Evolutionary conservation across 257 asterid genomes (phyloP).

Genomic region (Solanum tarapatanum): DNA sequence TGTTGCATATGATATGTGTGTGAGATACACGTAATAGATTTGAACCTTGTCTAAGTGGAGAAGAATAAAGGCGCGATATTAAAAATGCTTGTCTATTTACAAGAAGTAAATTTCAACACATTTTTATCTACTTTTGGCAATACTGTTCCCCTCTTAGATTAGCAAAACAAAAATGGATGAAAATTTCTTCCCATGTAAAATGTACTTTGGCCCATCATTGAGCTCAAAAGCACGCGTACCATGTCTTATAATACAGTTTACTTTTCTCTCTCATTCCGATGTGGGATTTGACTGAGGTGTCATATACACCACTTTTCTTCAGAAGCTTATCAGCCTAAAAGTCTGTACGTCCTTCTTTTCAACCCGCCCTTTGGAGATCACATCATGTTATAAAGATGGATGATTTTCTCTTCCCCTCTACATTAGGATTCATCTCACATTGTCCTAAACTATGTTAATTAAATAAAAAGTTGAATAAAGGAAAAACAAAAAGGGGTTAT

Average conservation of each 20-base stretch:
- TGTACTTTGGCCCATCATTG: neutral
- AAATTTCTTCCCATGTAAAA: neutral
- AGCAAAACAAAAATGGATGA: constrained; percentile 8
- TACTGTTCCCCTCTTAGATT: neutral
- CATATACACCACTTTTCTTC: neutral
- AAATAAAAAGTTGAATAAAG: neutral
- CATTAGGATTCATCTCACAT: neutral
- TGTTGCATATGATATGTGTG: neutral
- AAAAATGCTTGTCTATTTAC: neutral
- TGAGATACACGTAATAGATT: neutral
- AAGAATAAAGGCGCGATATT: neutral
- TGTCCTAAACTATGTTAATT: constrained; percentile 4
- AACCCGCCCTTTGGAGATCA: neutral
- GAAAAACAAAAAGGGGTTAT: neutral
- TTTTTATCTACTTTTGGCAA: neutral
- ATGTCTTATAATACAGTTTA: neutral
- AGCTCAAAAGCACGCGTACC: neutral
- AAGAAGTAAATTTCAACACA: neutral
- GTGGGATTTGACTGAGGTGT: neutral
- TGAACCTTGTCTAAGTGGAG: neutral
- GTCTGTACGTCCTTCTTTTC: neutral
- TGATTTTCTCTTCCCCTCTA: neutral
- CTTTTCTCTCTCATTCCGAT: neutral
- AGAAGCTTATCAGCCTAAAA: neutral
- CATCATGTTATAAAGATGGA: neutral